Evolutionary conservation across 2,329 filamentous ascomycete genomes (phyloP), one percentile per base, ranked within the genome.

Genomic region (Hortaea werneckii): DNA sequence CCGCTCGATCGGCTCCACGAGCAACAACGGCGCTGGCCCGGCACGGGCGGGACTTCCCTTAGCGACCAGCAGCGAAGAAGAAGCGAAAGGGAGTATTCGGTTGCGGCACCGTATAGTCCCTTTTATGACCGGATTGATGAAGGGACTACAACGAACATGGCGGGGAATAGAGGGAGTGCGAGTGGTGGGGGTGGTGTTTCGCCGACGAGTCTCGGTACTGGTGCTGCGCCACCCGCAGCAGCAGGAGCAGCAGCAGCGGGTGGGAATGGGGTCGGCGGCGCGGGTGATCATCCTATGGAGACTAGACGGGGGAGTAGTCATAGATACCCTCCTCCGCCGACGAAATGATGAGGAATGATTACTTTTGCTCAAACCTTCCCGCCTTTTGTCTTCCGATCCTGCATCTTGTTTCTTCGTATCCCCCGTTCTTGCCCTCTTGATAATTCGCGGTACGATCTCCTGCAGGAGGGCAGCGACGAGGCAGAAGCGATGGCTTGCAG

Each of bases 1-100:
- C 79, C 86, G 1, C 73, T 95, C 32, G 87, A 95, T 65, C 85
- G 81, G 62, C 72, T 95, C 51, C 89, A 95, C 63, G 77, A 80
- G 42, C 85, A 94, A 59, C 88, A 95, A 67, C 68, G 81, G 43
- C 67, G 71, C 41, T 76, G 78, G 44, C 88, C 87, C 2, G 58
- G 60, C 20, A 49, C 27, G 53, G 46, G 1, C 43, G 46, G 11
- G 48, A 53, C 35, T 20, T 20, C 20, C 20, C 20, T 20, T 20
- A 20, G 20, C 20, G 20, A 20, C 4, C 20, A 20, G 20, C 20
- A 20, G 20, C 20, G 20, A 20, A 20, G 20, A 20, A 20, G 20
- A 20, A 46, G 53, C 32, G 68, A 58, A 54, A 69, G 55, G 45
- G 73, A 77, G 48, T 69, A 77, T 61, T 58, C 73, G 2, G 60